Base-by-base conservation (phyloP, 805 yeast species). In the Teunomyces funiuensis region DNA sequence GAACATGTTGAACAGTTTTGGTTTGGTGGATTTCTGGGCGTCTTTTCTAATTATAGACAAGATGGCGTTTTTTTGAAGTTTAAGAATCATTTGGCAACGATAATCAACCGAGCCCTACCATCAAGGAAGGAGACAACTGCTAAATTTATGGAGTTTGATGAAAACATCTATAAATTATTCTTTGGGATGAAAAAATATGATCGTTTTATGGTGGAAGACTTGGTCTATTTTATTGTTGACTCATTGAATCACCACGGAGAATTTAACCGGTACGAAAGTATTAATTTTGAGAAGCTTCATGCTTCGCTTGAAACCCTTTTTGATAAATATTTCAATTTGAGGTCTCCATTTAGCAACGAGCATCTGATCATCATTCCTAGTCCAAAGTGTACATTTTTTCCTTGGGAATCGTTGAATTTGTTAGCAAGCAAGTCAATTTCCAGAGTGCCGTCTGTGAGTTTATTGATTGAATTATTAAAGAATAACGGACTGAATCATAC, bases 371-470 rank as follows among this genome's bases (percentile, higher is more conserved):
- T 93, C 36, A 66, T 93, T 3, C 77, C 88, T 3, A 83, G 90
- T 18, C 73, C 81, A 37, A 63, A 66, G 6, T 82, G 95, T 49
- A 76, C 77, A n/a, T 57, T 60, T 14, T 69, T 93, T 23, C 99
- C 99, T 0, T 93, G 98, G 98, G 99, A 93, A 54, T 82, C 88
- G 1, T 55, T 90, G 23, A 74, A 80, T 0, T 71, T 74, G 33
- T 57, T 90, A 41, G 60, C 77, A 38, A 55, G 57, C 0, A 65
- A 62, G 36, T 80, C 95, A 0, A 74, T 85, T 0, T 77, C 95
- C 0, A 68, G 98, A 48, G 74, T 89, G 60, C 95, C 97, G 0
- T 84, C 95, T 0, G 48, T 63, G 11, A 54, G 60, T 1, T 52
- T 73, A 33, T 60, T 88, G 11, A 33, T 61, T 1, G 62, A 72